Conservation (phyloP, 768 basidiomycete genomes). For the Russula ochroleuca region DNA sequence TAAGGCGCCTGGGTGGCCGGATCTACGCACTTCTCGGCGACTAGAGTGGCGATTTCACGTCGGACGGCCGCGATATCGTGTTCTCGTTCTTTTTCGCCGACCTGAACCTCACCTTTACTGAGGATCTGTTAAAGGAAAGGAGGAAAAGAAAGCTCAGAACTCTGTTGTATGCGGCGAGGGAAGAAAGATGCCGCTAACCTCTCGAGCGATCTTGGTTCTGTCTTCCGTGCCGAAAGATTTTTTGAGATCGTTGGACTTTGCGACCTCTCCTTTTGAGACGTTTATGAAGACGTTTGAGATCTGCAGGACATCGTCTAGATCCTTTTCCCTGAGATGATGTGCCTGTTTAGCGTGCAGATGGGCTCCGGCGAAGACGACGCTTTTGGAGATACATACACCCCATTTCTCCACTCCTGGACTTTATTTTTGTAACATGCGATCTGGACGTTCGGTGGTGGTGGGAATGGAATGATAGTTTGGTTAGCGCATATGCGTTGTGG, state of each 20-base stretch:
- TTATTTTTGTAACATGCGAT: slow-evolving; percentile 99
- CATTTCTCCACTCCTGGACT: slow-evolving; percentile 92
- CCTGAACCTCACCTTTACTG: slow-evolving; percentile 94
- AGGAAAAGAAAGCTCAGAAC: background rate
- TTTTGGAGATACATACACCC: slow-evolving; percentile 57
- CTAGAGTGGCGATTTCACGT: slow-evolving; percentile 87
- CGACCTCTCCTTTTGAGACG: slow-evolving; percentile 93
- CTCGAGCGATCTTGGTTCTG: slow-evolving; percentile 67
- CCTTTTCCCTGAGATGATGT: slow-evolving; percentile 68
- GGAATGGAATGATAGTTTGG: too few species aligned
- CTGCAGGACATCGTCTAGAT: slow-evolving; percentile 92
- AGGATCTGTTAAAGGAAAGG: slow-evolving; percentile 58
- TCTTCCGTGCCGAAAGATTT: slow-evolving; percentile 85
- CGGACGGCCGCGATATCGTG: slow-evolving; percentile 81
- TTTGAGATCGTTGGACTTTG: slow-evolving; percentile 82
- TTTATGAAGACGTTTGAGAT: slow-evolving; percentile 95
- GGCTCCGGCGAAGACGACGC: background rate
- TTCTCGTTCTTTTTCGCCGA: slow-evolving; percentile 91
- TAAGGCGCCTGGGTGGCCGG: slow-evolving; percentile 86
- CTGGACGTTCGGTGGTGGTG: slow-evolving; percentile 40
- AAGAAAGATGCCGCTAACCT: slow-evolving; percentile 47
- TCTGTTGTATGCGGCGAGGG: background rate
- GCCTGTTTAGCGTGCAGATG: background rate
- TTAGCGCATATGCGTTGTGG: background rate
- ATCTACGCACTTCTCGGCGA: slow-evolving; percentile 95